phyloP scores from a whole-genome alignment of 164 flowering plant genomes.

The Kingdonia uniflora region DNA sequence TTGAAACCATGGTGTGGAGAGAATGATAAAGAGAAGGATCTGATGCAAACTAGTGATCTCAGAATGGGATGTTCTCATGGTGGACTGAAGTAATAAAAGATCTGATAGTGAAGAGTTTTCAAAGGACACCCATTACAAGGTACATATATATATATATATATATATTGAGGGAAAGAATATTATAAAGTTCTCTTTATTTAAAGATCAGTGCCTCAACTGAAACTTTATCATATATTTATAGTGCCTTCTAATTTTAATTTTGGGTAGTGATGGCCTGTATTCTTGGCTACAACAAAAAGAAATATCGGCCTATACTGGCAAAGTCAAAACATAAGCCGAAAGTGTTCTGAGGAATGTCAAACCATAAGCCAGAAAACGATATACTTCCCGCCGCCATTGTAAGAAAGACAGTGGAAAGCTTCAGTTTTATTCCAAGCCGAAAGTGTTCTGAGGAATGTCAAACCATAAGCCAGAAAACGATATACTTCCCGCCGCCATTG shows the following conservation, averaged over 20 bases:
- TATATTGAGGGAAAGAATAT: neutral
- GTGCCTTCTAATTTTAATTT: neutral
- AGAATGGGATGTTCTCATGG: conserved; percentile 5
- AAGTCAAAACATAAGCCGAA: too few species aligned
- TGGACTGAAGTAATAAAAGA: neutral
- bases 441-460: too few species aligned
- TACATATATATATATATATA: too few species aligned
- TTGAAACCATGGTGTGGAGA: conserved; percentile 2
- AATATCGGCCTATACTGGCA: too few species aligned
- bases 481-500: too few species aligned
- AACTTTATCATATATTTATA: neutral
- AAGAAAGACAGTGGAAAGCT: too few species aligned
- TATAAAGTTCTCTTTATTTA: neutral
- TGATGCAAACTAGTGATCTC: neutral
- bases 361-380: too few species aligned
- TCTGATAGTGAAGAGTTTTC: neutral
- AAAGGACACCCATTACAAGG: neutral
- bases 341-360: too few species aligned
- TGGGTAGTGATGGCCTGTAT: neutral
- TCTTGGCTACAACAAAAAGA: too few species aligned
- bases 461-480: too few species aligned
- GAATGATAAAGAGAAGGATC: neutral
- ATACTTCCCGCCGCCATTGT: too few species aligned
- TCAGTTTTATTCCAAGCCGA: too few species aligned
- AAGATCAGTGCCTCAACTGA: neutral